Evolutionary conservation across 2,329 filamentous ascomycete species (phyloP).

Genomic region (Fusarium camptoceras): DNA sequence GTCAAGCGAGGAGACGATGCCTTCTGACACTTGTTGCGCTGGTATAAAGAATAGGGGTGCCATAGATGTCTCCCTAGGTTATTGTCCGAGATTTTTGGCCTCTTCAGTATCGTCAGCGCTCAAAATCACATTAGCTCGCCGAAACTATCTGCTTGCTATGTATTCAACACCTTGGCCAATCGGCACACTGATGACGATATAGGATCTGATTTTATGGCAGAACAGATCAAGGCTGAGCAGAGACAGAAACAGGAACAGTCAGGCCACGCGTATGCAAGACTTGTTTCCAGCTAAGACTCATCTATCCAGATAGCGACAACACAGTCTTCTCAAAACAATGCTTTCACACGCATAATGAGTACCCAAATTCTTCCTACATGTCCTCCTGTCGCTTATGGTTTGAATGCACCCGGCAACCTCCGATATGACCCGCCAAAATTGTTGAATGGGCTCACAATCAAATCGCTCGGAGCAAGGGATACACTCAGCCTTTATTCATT

Average conservation of each 20-base stretch:
- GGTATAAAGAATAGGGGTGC: too few relatives aligned
- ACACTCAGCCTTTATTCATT: constrained; percentile 83
- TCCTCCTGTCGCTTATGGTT: neutral
- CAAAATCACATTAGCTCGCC: too few relatives aligned
- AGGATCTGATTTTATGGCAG: constrained; percentile 45
- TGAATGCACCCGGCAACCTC: constrained; percentile 49
- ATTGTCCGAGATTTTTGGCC: too few relatives aligned
- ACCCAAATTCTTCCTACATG: constrained; percentile 42
- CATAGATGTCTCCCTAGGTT: too few relatives aligned
- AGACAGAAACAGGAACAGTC: constrained; percentile 47
- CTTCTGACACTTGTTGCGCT: too few relatives aligned
- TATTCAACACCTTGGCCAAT: too few relatives aligned
- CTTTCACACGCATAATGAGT: constrained; percentile 48
- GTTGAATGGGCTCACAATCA: constrained; percentile 58
- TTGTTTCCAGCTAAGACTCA: constrained; percentile 44
- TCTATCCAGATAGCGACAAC: neutral
- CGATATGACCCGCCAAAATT: constrained; percentile 62
- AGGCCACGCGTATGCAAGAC: constrained; percentile 48
- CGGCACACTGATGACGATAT: constrained; percentile 51
- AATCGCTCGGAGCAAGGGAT: constrained; percentile 64
- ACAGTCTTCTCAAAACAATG: constrained; percentile 32
- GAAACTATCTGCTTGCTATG: too few relatives aligned
- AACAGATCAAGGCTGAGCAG: constrained; percentile 53
- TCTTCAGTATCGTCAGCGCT: too few relatives aligned
- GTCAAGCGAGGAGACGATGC: neutral